Percentiles rank a stretch among this genome's conserved stretches.
Evolutionary conservation across 176 grass and related monocot species (phyloP).

Genomic region (Oryza longistaminata): DNA sequence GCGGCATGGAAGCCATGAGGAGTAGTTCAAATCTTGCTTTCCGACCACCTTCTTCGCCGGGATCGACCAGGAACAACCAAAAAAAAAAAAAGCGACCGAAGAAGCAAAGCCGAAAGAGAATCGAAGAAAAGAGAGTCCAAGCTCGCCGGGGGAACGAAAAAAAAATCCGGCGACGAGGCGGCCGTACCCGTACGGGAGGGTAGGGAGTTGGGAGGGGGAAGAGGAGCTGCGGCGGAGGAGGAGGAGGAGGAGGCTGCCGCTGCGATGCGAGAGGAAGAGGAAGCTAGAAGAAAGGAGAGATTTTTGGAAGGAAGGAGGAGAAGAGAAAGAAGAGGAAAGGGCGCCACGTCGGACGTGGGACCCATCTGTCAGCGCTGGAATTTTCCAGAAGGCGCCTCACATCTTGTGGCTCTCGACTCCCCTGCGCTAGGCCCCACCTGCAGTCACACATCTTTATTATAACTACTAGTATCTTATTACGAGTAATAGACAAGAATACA

Average conservation of each 20-base stretch:
- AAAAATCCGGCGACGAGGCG: slow-evolving; percentile 8
- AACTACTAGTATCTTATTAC: too few species aligned
- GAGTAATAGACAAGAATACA: too few species aligned
- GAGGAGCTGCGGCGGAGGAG: neutral
- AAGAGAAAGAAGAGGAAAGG: neutral
- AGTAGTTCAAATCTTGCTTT: slow-evolving; percentile 22
- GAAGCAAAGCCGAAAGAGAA: neutral
- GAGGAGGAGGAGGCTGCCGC: neutral
- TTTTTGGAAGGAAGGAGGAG: slow-evolving; percentile 13
- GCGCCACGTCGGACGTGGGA: slow-evolving; percentile 46
- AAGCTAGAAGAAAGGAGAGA: neutral
- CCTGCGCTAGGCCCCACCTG: slow-evolving; percentile 17
- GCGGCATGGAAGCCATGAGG: slow-evolving; percentile 33
- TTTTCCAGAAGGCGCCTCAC: slow-evolving; percentile 38
- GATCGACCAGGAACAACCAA: neutral
- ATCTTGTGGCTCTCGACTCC: slow-evolving; percentile 34
- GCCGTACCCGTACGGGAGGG: too few species aligned
- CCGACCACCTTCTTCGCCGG: neutral
- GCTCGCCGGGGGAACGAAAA: neutral
- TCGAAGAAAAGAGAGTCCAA: neutral
- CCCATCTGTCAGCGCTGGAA: slow-evolving; percentile 31
- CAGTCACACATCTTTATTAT: neutral
- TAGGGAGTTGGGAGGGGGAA: neutral
- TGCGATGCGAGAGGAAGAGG: too few species aligned
- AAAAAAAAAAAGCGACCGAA: neutral